A percentile compares a stretch with the other conserved stretches of the same genome.
phyloP scores from a whole-genome alignment of 2,329 filamentous ascomycete species.

The Cercospora sojina region DNA sequence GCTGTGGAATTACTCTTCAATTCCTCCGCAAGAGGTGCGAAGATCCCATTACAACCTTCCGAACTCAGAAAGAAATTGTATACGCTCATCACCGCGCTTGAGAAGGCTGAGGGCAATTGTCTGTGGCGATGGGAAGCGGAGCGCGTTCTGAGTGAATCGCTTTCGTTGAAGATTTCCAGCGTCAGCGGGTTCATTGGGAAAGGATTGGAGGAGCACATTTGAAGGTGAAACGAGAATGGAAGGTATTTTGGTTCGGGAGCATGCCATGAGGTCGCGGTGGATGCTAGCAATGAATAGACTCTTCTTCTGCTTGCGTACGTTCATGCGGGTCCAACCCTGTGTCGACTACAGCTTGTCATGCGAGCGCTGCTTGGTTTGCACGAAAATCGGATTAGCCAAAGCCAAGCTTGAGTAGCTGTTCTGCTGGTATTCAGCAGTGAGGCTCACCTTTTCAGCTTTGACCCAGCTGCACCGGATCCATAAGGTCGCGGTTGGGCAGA shows the following conservation, averaged over 20 bases:
- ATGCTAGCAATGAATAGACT: not conserved
- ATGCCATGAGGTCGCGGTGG: not conserved
- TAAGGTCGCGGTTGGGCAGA: not conserved
- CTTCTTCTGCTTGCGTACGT: not conserved
- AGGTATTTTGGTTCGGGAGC: no score
- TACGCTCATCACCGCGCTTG: conserved; percentile 30
- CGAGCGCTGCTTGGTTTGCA: not conserved
- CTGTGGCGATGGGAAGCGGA: conserved; percentile 42
- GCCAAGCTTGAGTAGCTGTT: conserved; percentile 26
- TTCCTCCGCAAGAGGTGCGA: conserved; percentile 25
- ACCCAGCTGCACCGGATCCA: conserved; percentile 1
- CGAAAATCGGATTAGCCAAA: conserved; percentile 29
- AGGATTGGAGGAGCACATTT: conserved; percentile 11
- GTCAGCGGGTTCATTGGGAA: conserved; percentile 3
- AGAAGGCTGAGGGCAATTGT: conserved; percentile 33
- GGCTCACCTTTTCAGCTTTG: conserved; percentile 28
- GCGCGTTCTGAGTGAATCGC: conserved; percentile 33
- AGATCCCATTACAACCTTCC: conserved; percentile 25
- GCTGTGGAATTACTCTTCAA: conserved; percentile 42
- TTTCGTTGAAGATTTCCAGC: conserved; percentile 21
- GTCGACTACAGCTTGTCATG: not conserved
- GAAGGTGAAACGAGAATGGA: not conserved
- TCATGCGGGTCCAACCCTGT: not conserved
- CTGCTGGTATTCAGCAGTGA: conserved; percentile 13
- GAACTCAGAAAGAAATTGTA: conserved; percentile 35